Evolutionary conservation across 2,329 filamentous ascomycete species (phyloP).

Genomic region (Hypoxylon rubiginosum): DNA sequence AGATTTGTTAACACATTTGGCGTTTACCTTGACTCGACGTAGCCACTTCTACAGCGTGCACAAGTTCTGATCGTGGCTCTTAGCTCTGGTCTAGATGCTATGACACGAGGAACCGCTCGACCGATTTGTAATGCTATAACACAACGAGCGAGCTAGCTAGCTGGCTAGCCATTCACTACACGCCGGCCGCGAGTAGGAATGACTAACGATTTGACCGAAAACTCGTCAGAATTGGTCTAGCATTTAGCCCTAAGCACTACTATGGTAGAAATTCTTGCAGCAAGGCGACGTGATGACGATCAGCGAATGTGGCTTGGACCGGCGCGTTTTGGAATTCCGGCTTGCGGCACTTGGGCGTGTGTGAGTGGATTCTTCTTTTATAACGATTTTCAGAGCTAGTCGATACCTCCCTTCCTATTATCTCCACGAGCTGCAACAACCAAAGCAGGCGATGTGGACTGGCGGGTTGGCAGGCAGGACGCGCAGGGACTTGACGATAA

Average conservation of each 20-base stretch:
- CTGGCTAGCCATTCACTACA: not conserved
- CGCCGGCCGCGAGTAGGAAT: not conserved
- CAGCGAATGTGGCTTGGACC: constrained; percentile 37
- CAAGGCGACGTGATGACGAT: constrained; percentile 34
- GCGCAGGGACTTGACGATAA: constrained; percentile 16
- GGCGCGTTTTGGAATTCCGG: constrained; percentile 37
- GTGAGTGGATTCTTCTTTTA: constrained; percentile 35
- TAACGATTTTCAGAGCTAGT: constrained; percentile 36
- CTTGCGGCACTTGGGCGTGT: constrained; percentile 20
- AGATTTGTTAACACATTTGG: not conserved
- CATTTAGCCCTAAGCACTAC: constrained; percentile 19
- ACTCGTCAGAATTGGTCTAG: constrained; percentile 24
- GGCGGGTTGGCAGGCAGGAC: not conserved
- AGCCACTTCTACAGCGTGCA: not conserved
- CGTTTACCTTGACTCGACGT: no score
- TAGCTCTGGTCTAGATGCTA: not conserved
- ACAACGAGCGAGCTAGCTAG: not conserved
- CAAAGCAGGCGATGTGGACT: not conserved
- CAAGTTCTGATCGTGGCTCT: not conserved
- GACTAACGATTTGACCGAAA: not conserved
- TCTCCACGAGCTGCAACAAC: not conserved
- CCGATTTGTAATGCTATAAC: not conserved
- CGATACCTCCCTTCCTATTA: constrained; percentile 9
- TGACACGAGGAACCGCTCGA: not conserved
- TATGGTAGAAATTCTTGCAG: constrained; percentile 25